Conservation (phyloP, 352 stramenopile genomes). For the Phytophthora pluvialis region DNA sequence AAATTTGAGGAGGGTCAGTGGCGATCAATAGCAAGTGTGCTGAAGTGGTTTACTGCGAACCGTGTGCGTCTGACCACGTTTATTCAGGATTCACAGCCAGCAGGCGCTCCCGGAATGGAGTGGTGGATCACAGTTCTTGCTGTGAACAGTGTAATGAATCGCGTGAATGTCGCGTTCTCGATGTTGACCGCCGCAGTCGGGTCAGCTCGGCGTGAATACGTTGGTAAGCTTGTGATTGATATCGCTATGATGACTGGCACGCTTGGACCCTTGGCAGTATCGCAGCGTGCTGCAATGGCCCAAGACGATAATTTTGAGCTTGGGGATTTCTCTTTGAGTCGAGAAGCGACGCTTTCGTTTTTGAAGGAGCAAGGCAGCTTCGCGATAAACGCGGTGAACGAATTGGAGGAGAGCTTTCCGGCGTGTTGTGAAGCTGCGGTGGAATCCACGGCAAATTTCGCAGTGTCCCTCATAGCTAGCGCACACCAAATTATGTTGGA, state of each 20-base stretch:
- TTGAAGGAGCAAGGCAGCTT: constrained; percentile 44
- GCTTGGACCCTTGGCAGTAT: constrained; percentile 24
- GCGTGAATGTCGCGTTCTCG: constrained; percentile 24
- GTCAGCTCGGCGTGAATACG: constrained; percentile 10
- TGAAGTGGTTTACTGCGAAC: constrained; percentile 31
- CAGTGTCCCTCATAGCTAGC: constrained; percentile 28
- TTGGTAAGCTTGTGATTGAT: constrained; percentile 39
- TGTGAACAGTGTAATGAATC: constrained; percentile 34
- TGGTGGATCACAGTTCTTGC: constrained; percentile 41
- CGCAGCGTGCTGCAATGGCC: constrained; percentile 9
- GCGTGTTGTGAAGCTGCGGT: constrained; percentile 29
- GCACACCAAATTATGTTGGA: constrained; percentile 20
- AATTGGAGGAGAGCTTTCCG: constrained; percentile 23
- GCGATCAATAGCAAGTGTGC: constrained; percentile 28
- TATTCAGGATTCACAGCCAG: constrained; percentile 20
- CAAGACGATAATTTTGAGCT: constrained; percentile 23
- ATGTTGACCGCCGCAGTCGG: constrained; percentile 4
- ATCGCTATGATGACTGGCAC: constrained; percentile 26
- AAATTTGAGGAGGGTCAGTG: constrained; percentile 36
- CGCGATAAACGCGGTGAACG: constrained; percentile 26
- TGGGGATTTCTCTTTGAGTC: constrained; percentile 26
- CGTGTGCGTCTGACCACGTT: constrained; percentile 23
- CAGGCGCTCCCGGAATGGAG: constrained; percentile 27
- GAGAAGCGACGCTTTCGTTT: constrained; percentile 26
- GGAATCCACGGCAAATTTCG: constrained; percentile 32